Evolutionary conservation across 139 green algal species (phyloP), one percentile per base, ranked within the genome.

Genomic region (Desmodesmus armatus): DNA sequence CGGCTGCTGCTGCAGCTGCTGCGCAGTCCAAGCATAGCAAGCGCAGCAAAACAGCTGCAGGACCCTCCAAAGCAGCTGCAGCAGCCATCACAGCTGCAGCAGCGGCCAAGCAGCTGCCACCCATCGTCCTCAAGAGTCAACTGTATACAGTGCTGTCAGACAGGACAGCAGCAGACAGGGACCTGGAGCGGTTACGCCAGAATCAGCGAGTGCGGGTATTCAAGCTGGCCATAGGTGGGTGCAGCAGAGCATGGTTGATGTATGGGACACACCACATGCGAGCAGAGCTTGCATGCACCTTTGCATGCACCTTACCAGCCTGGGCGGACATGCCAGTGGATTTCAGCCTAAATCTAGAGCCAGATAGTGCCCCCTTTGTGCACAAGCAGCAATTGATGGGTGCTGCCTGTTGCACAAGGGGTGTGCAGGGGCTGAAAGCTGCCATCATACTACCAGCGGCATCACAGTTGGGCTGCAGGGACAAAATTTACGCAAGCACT

Each of bases 81-180:
- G 65, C 65, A 29, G 65, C 80, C 41, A 44, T 66, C 9, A 27
- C n/a, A 33, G 69, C 69, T 41, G 80, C 80, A 31, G 80, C 80
- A 39, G 80, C 80, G 23, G 66, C 66, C 33, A 27, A 23, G 37
- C 39, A 53, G 37, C 69, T 86, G 49, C 80, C 80, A 21, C 80
- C 67, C 15, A 37, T 86, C 49, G 33, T 86, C 11, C 51, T 86
- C 6, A 79, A 80, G 35, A 58, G 31, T 9, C 80, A 86, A 35
- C 49, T 86, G 7, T 80, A 86, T 29, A 86, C 69, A 23, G 80
- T 86, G 35, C 9, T 86, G 43, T 9, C 49, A 31, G 80, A 86
- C 35, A 43, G 66, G 25, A 86, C 80, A 31, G 67, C 80, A n/a
- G 80, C 39, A 2, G 80, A 86, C 23, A 75, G 69, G 11, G 80